Evolutionary conservation across 2,329 filamentous ascomycete genomes (phyloP).

Genomic region (Colletotrichum sp.): DNA sequence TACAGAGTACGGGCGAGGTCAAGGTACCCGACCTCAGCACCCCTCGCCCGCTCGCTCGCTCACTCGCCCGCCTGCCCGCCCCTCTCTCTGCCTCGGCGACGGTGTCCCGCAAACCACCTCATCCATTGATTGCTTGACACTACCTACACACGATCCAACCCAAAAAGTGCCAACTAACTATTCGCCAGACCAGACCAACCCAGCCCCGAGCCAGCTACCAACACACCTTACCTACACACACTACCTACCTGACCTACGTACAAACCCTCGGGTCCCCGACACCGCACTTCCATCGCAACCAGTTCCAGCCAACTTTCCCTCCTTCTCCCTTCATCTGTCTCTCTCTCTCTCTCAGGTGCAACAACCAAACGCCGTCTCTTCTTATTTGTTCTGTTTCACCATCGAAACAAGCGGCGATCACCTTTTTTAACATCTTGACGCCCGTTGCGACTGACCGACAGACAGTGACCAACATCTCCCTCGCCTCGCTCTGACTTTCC

Average conservation of each 20-base stretch:
- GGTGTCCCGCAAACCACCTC: constrained; percentile 15
- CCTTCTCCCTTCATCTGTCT: not conserved
- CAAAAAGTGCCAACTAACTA: constrained; percentile 9
- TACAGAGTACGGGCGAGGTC: not conserved
- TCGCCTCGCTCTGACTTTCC: not conserved
- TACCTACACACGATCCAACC: not conserved
- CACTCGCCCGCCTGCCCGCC: not conserved
- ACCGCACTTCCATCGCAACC: constrained; percentile 12
- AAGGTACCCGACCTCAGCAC: not conserved
- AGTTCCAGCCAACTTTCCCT: constrained; percentile 3
- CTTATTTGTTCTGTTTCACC: not conserved
- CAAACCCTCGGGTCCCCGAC: constrained; percentile 9
- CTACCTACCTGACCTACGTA: not conserved
- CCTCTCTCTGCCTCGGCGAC: not conserved
- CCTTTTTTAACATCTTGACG: not conserved
- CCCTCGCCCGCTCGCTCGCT: not conserved
- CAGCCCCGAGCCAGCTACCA: constrained; percentile 9
- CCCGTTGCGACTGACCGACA: not conserved
- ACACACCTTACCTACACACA: not conserved
- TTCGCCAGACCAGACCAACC: constrained; percentile 17
- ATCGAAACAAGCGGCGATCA: not conserved
- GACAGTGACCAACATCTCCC: not conserved
- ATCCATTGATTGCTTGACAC: constrained; percentile 8
- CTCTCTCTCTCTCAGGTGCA: not conserved
- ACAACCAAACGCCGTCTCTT: not conserved